Conservation (phyloP, 1,284 basidiomycete genomes). For the Meripilus lineatus region DNA sequence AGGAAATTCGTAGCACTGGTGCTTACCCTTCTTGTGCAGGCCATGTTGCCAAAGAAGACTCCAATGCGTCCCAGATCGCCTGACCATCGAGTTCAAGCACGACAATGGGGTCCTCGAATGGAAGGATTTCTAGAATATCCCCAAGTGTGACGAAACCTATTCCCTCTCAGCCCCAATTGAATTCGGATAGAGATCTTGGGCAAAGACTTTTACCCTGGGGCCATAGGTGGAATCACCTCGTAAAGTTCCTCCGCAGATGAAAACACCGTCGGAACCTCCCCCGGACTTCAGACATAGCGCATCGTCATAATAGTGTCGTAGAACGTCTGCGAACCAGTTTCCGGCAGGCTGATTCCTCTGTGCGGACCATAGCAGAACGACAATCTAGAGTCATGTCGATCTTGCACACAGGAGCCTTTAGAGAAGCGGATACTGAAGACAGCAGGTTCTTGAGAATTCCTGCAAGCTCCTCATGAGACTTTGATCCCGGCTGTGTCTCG, state of each 20-base stretch:
- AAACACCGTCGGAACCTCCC: constrained; percentile 70
- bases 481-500: constrained; percentile 53
- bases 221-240: constrained; percentile 86
- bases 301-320: constrained; percentile 85
- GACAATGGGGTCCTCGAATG: constrained; percentile 85
- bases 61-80: constrained; percentile 79
- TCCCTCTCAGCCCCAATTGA: no score
- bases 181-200: background rate
- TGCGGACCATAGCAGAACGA: constrained; percentile 71
- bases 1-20: background rate
- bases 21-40: constrained; percentile 87
- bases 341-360: constrained; percentile 57
- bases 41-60: constrained; percentile 73
- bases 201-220: constrained; percentile 47
- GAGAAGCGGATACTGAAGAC: constrained; percentile 63
- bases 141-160: constrained; percentile 75
- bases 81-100: constrained; percentile 81
- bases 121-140: constrained; percentile 83
- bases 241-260: constrained; percentile 84
- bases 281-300: constrained; percentile 55
- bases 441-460: constrained; percentile 64
- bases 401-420: constrained; percentile 73
- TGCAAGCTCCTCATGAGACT: constrained; percentile 54
- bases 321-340: constrained; percentile 89
- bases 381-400: constrained; percentile 70